Evolutionary conservation across 345 rosid genomes (phyloP).

Genomic region (Eucalyptus grandis): DNA sequence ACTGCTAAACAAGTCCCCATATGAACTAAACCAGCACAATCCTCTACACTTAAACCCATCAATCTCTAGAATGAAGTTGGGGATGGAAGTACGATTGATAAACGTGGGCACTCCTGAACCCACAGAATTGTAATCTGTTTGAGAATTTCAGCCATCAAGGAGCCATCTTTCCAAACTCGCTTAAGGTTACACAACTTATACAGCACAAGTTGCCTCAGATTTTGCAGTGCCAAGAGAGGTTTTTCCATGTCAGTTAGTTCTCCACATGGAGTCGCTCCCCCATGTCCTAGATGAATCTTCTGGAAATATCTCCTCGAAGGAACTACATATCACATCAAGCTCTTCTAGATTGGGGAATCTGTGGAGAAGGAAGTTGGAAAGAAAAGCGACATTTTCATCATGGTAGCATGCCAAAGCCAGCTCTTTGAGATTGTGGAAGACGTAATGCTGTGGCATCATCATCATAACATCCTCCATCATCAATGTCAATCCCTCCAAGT

Average conservation of each 20-base stretch:
- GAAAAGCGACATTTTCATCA: not conserved
- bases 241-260: not conserved
- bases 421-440: fast-evolving
- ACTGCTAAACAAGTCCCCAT: not conserved
- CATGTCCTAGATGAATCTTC: not conserved
- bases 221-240: fast-evolving
- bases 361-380: not conserved
- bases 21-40: not conserved
- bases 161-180: not conserved
- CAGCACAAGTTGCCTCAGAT: fast-evolving
- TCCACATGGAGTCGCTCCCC: not conserved
- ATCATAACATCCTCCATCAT: fast-evolving
- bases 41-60: fast-evolving
- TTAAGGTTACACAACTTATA: fast-evolving
- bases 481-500: not conserved
- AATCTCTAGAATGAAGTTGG: not conserved
- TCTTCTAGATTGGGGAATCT: not conserved
- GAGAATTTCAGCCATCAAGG: not conserved
- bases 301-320: not conserved
- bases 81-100: not conserved
- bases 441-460: not conserved
- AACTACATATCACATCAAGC: fast-evolving
- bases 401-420: fast-evolving
- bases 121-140: fast-evolving
- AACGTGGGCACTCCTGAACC: fast-evolving